Conservation (phyloP, 2,329 filamentous ascomycete species). For the Microascus cirrosus region DNA sequence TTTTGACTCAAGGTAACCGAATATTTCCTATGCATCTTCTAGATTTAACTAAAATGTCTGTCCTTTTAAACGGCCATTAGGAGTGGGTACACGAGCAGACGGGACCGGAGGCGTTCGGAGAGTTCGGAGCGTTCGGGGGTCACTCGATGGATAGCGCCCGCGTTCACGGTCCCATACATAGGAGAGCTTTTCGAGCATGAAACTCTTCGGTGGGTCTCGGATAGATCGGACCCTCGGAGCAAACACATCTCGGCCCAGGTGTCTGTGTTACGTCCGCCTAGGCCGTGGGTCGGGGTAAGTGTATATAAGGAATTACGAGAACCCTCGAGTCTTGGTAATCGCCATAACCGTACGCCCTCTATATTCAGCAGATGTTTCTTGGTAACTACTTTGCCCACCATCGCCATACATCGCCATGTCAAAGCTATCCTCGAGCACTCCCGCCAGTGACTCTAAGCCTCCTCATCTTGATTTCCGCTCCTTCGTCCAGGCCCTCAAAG, state of each 20-base stretch:
- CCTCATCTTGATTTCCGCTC: conserved; percentile 27
- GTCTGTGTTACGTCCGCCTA: not conserved
- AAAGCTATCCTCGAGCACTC: no score
- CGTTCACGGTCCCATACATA: not conserved
- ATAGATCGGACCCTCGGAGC: not conserved
- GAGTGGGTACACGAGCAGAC: not conserved
- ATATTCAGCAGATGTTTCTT: no score
- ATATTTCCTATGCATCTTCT: not conserved
- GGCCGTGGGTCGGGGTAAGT: not conserved
- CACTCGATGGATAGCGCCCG: not conserved
- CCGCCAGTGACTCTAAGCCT: conserved; percentile 2
- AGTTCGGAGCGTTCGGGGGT: not conserved
- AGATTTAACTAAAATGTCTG: not conserved
- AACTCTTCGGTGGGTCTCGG: not conserved
- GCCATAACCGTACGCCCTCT: no score
- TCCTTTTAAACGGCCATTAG: not conserved
- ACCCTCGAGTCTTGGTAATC: not conserved
- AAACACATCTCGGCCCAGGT: not conserved
- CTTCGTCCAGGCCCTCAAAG: conserved; percentile 29
- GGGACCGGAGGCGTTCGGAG: not conserved
- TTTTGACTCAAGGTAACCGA: not conserved
- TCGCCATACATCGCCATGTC: not conserved
- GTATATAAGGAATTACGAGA: not conserved
- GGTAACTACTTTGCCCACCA: no score
- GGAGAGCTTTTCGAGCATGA: not conserved